Base-by-base conservation (phyloP, 2,329 filamentous ascomycete species). In the Neopestalotiopsis clavispora region DNA sequence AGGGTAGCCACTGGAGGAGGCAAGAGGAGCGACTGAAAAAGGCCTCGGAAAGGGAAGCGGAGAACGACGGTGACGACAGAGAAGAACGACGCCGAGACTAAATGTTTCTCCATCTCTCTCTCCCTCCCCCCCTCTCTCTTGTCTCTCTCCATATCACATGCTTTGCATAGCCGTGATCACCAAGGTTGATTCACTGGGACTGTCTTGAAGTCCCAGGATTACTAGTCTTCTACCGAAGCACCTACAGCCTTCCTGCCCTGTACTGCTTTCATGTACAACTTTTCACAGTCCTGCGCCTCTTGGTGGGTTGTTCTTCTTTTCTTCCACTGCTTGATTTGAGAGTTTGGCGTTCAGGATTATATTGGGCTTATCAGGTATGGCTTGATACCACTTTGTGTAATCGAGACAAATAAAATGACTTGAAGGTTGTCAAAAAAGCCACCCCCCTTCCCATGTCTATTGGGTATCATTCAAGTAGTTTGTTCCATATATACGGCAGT, bases 1-100 rank as follows among this genome's bases (percentile, higher is more conserved):
- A 97, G 80, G 94, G 94, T 5, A 88, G 91, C 64, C 93, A 97
- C 79, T 96, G 94, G 93, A 91, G 89, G 82, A 91, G 89, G 72
- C 92, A 97, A 78, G 94, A 96, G 77, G 93, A 95, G 80, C 85
- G 91, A 70, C 67, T 86, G 65, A 83, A 84, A 66, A 82, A 80
- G 67, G 79, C 82, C 4, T 68, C 84, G 14, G 84, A 85, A 61
- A 80, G 80, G 49, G 81, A 83, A 23, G 69, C 65, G 38, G 66
- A 49, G 3, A 64, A 32, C 40, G 67, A 64, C 9, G 60, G 23
- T 20, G 63, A 40, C 28, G 28, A 61, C 38, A 14, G 42, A 12
- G 68, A 59, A n/a, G 59, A 34, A 10, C 59, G 30, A 23, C 57
- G 57, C 23, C 57, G 57, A 4, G 45, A 52, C 17, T 52, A 17